These are phyloP conservation scores for Guyanaporus albipodus DNA, from an alignment of 768 basidiomycete genomes.

Conservation along the genomic window DNA sequence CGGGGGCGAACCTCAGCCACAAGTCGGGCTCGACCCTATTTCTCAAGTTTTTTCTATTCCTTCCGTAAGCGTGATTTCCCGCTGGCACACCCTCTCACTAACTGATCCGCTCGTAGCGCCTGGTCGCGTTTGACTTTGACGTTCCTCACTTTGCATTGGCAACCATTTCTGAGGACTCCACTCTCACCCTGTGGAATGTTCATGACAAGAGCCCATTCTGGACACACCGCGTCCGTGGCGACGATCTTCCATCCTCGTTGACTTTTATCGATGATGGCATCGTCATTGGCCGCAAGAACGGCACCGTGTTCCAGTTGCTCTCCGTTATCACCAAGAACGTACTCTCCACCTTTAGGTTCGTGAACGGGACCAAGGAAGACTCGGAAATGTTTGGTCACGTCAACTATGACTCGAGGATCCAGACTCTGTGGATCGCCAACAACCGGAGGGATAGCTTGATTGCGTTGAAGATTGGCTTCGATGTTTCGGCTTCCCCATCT, in stretches of 20 bases:
- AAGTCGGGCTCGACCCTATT: conserved; percentile 66
- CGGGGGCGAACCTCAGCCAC: conserved; percentile 62
- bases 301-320: conserved; percentile 79
- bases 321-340: conserved; percentile 70
- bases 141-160: conserved; percentile 72
- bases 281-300: conserved; percentile 78
- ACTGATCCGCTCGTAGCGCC: conserved; percentile 44
- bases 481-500: conserved; percentile 49
- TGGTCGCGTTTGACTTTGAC: conserved; percentile 85
- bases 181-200: conserved; percentile 77
- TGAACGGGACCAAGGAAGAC: conserved; percentile 66
- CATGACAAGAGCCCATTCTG: conserved; percentile 74
- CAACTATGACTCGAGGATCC: conserved; percentile 79
- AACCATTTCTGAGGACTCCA: conserved; percentile 79
- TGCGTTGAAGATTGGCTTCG: conserved; percentile 70
- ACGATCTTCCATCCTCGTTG: conserved; percentile 77
- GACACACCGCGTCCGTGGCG: conserved; percentile 71
- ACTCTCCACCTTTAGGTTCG: conserved; percentile 75
- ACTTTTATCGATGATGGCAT: conserved; percentile 86
- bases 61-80: conserved; percentile 48
- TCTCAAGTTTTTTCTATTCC: conserved; percentile 64
- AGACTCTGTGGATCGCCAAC: conserved; percentile 86
- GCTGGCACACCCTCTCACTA: neutral
- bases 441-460: conserved; percentile 81
- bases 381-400: conserved; percentile 86